phyloP scores from a whole-genome alignment of 1,284 basidiomycete species.

The Stereum hirsutum region DNA sequence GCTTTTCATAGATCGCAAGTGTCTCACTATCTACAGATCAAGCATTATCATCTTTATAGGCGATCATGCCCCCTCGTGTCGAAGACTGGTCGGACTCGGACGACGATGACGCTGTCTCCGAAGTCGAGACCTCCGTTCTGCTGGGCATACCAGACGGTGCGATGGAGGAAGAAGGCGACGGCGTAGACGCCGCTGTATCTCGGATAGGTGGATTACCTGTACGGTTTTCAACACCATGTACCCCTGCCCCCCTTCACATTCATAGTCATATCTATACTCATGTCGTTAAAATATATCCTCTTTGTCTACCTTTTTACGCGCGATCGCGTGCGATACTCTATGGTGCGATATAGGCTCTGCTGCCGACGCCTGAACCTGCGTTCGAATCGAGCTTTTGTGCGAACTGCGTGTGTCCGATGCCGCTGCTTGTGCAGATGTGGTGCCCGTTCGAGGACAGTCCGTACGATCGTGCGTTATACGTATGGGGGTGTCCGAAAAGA shows the following conservation, averaged over 20 bases:
- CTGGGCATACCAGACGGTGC: constrained; percentile 71
- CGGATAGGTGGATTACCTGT: constrained; percentile 82
- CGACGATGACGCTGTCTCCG: constrained; percentile 40
- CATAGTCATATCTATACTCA: constrained; percentile 31
- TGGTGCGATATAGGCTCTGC: too few species aligned
- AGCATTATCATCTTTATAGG: too few species aligned
- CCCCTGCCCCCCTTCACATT: too few species aligned
- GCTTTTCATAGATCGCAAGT: too few species aligned
- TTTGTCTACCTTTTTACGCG: not conserved
- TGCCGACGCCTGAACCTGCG: constrained; percentile 20
- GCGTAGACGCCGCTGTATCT: constrained; percentile 69
- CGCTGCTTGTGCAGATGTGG: constrained; percentile 76
- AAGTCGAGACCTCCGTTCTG: constrained; percentile 62
- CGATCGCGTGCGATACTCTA: constrained; percentile 6
- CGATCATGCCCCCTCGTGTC: too few species aligned
- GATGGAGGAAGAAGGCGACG: constrained; percentile 44
- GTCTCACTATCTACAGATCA: too few species aligned
- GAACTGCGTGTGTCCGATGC: constrained; percentile 61
- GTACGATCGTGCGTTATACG: constrained; percentile 71
- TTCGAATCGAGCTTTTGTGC: constrained; percentile 45
- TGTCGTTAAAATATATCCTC: constrained; percentile 20
- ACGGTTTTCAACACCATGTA: constrained; percentile 52
- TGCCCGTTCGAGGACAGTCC: constrained; percentile 77
- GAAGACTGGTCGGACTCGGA: constrained; percentile 76
- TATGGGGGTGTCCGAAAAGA: constrained; percentile 67